phyloP scores from a whole-genome alignment of 768 basidiomycete genomes.

The Mycena rosella region DNA sequence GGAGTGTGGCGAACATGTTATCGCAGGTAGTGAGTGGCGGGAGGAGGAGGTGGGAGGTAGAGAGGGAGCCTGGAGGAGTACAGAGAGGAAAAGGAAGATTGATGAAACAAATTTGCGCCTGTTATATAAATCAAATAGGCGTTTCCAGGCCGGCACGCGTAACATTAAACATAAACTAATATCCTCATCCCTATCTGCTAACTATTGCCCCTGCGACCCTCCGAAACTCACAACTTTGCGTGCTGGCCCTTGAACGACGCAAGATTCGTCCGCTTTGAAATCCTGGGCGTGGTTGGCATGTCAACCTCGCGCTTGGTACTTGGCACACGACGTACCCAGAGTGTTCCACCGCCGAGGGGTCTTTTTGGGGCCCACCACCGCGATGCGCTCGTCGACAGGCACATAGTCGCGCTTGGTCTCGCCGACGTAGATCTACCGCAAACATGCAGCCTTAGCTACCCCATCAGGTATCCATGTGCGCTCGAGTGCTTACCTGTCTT shows the following conservation, averaged over 20 bases:
- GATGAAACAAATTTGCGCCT: constrained; percentile 2
- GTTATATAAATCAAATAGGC: neutral
- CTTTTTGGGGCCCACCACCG: constrained; percentile 66
- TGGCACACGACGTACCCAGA: constrained; percentile 71
- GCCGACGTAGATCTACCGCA: constrained; percentile 84
- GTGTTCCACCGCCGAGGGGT: constrained; percentile 76
- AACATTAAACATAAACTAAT: too few relatives aligned
- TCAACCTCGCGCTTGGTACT: constrained; percentile 36
- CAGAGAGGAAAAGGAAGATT: constrained; percentile 41
- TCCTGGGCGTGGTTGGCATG: constrained; percentile 61
- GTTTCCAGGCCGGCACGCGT: too few relatives aligned
- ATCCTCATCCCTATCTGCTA: neutral
- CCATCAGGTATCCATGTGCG: constrained; percentile 28
- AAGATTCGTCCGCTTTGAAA: constrained; percentile 75
- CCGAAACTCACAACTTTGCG: constrained; percentile 57
- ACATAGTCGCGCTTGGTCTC: constrained; percentile 81
- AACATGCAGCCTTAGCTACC: constrained; percentile 14
- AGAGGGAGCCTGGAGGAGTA: constrained; percentile 39
- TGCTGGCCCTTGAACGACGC: constrained; percentile 70
- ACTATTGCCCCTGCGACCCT: constrained; percentile 1
- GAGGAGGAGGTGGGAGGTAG: constrained; percentile 43
- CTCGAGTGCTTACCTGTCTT: constrained; percentile 68
- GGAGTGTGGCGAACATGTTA: constrained; percentile 84
- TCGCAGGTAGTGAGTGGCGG: constrained; percentile 45
- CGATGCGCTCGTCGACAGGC: constrained; percentile 68